Base-by-base conservation (phyloP, 2,329 filamentous ascomycete genomes). In the Exophiala sp. region DNA sequence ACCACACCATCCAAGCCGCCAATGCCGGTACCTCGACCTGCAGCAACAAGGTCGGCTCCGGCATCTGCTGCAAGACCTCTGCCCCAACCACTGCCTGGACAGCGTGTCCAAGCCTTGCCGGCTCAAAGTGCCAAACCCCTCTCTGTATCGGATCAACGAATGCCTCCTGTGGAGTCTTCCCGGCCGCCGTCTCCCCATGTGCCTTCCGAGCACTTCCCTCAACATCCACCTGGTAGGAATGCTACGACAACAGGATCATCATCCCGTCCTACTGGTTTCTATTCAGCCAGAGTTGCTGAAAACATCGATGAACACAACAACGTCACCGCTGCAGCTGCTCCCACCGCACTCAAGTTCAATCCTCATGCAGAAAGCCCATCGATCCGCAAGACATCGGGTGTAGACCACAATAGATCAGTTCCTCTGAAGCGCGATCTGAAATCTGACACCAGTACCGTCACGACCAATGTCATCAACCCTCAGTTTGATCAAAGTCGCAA, bases 381-480 rank as follows among this genome's bases (percentile, higher is more conserved):
- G 0, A 91, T 96, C 66, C 83, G 89, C 57, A 91, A 92, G 67
- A 96, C 92, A 0, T 87, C 88, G 0, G 91, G 91, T 2, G 81
- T 96, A 36, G 90, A 96, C 65, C 89, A 95, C 66, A 84, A 75
- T 18, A 86, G 83, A 47, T 91, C 88, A 3, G 85, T 86, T 48
- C 89, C 91, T 0, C 73, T 96, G 1, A 80, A 79, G 3, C 81
- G 79, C 58, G 57, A 52, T 48, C 41, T 58, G 38, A 53, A 68
- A n/a, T 63, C 65, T 16, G 48, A 66, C 1, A 70, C 66, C 32
- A 65, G 60, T 32, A 55, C 65, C 9, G 65, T 55, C 7, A 29
- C 47, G 14, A 47, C 50, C 14, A 53, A 54, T 21, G 41, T 58
- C 32, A 55, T 60, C 43, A 60, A 57, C 36, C 60, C 57, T 11